Evolutionary conservation across 495 filamentous ascomycete genomes (phyloP), one percentile per base, ranked within the genome.

Genomic region (Pyronema omphalodes): DNA sequence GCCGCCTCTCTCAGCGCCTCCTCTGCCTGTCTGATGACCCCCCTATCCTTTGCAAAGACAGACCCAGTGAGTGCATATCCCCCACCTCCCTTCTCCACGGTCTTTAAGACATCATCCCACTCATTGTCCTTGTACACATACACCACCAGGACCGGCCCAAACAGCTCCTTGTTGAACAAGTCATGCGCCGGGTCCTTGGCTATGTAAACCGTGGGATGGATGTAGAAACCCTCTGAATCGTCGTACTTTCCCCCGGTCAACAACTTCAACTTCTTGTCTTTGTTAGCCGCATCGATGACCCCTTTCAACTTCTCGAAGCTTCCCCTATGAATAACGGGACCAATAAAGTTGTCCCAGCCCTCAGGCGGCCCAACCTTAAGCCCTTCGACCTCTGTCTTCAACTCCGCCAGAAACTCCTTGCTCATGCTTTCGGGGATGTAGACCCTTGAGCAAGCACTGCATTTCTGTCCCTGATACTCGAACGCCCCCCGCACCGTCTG

Each of bases 391-490:
- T 88, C 80, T 11, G 72, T 67, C 19, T 80, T 74, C 12, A 93
- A 66, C 44, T 72, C 67, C 44, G 70, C 63, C 54, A 76, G 70
- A 69, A 89, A 86, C 49, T 76, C 68, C 8, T 79, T 75, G 69
- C 81, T 82, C 43, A 85, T 66, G 0, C 82, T 86, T 56, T 74
- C 68, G 0, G 86, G 78, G 7, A 93, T 73, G 62, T 91, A 93
- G 12, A 78, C 56, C 12, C 86, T 76, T 46, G 84, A 88, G 1
- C 81, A 84, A 44, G 86, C 86, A 60, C 79, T 84, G 70, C 86
- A 93, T 67, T 93, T 93, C 67, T 93, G 86, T 18, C 86, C 86
- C 65, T 88, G 83, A 64, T 84, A 93, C 68, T 93, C 86, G 62
- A 93, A 93, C 7, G 86, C 81, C 40, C 84, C 86, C 40, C 86